phyloP scores from a whole-genome alignment of 345 rosid genomes.

The Camelina neglecta region DNA sequence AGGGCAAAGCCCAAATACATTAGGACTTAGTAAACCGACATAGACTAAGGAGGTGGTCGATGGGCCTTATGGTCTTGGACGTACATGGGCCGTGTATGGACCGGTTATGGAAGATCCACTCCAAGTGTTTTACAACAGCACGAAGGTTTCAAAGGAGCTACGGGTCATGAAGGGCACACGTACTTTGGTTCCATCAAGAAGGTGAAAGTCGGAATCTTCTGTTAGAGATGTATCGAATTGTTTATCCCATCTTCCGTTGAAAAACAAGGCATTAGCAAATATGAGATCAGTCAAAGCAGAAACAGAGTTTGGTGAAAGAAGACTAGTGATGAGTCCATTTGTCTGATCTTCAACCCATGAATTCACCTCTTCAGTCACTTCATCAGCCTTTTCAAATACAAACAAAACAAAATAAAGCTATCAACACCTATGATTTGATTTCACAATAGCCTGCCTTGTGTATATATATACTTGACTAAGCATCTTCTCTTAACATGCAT shows the following conservation, averaged over 20 bases:
- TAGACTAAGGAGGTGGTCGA: no score
- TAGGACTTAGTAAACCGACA: no score
- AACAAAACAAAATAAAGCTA: neutral
- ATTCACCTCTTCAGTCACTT: slow-evolving; percentile 61
- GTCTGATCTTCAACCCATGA: slow-evolving; percentile 61
- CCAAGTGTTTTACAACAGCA: no score
- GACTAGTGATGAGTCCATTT: slow-evolving; percentile 36
- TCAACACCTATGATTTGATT: neutral
- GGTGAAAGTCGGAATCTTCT: slow-evolving; percentile 28
- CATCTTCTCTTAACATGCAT: neutral
- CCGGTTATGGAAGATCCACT: no score
- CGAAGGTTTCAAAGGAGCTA: no score
- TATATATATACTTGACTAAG: no score
- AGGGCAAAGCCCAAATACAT: no score
- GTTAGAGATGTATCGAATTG: slow-evolving; percentile 17
- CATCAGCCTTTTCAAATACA: slow-evolving; percentile 52
- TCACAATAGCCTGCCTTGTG: slow-evolving; percentile 10
- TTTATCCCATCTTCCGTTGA: slow-evolving; percentile 22
- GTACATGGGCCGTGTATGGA: no score
- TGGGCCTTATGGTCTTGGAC: no score
- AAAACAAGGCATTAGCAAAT: slow-evolving; percentile 36
- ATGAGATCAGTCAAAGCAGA: slow-evolving; percentile 15
- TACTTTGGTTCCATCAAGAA: slow-evolving; percentile 32
- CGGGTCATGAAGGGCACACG: slow-evolving; percentile 38
- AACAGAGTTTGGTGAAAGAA: neutral